Evolutionary conservation across 208 protist species (phyloP).

Genomic region (Leishmania guyanensis): DNA sequence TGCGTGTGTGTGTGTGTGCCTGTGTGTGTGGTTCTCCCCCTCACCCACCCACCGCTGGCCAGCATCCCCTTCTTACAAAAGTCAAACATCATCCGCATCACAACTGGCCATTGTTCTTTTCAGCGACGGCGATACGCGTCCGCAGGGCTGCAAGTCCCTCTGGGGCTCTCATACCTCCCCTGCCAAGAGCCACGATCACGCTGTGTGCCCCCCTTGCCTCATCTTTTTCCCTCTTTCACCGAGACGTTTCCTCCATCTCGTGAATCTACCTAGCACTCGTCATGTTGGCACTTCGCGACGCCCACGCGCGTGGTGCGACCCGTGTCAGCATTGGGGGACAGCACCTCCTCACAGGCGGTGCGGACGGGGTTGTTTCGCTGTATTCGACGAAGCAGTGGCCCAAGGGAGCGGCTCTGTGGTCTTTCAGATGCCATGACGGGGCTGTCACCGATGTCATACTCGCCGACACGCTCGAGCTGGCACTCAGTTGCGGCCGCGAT

Average conservation of each 20-base stretch:
- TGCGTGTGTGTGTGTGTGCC: neutral
- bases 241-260: neutral
- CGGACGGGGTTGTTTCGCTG: constrained; percentile 77
- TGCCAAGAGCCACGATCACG: neutral
- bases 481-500: constrained; percentile 73
- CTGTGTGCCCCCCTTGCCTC: neutral
- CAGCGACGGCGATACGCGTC: neutral
- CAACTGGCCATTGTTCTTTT: neutral
- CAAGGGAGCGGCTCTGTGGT: constrained; percentile 52
- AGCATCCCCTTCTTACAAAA: neutral
- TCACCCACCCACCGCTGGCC: neutral
- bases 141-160: neutral
- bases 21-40: neutral
- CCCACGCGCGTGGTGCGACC: constrained; percentile 53
- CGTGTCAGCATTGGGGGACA: constrained; percentile 59
- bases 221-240: neutral
- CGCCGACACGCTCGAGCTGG: constrained; percentile 44
- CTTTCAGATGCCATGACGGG: constrained; percentile 66
- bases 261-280: neutral
- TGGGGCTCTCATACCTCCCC: neutral
- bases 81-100: neutral
- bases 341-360: constrained; percentile 68
- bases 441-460: constrained; percentile 71
- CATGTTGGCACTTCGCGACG: constrained; percentile 47
- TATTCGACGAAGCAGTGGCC: constrained; percentile 53